Evolutionary conservation across 2,329 filamentous ascomycete genomes (phyloP), one percentile per base, ranked within the genome.

Genomic region (Cadophora sp.): DNA sequence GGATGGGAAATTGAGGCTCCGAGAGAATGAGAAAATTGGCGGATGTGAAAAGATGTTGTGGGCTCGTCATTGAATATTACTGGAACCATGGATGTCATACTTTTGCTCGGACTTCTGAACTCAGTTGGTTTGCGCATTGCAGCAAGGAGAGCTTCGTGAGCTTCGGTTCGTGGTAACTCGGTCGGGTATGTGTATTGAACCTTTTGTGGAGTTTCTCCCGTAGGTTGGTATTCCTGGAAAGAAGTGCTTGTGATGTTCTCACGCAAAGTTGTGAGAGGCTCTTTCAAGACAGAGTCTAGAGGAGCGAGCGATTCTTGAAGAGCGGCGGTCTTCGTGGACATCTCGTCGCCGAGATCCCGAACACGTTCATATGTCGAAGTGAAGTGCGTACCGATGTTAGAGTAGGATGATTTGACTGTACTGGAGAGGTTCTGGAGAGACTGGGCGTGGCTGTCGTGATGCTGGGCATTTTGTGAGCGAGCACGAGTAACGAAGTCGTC

Each of bases 401-500:
- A 82, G 76, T 95, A 94, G 0, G 92, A 94, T 62, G 88, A 82
- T 72, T 91, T 89, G 5, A 96, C 91, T 1, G 89, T 90, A 22
- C 80, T 82, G 0, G 91, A 87, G 37, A 97, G 84, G 11, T 80
- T 81, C 40, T 86, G 81, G n/a, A 97, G 82, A 0, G 89, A 91
- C n/a, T 83, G 79, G 1, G 85, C 80, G 71, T 97, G 92, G 29
- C 86, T 85, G 29, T 89, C 84, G 77, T 96, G 91, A 76, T 97
- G 93, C 22, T 84, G 83, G 34, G 91, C 88, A 78, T 97, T 98
- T 75, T 97, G 91, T 1, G 87, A 87, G 69, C 91, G 89, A 61
- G 97, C 94, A 37, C 92, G 89, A 37, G 90, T 86, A 48, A 98
- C 93, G 74, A 97, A 97, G 72, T 95, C 92, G 75, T 98, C 95